Evolutionary conservation across 306 rosid genomes (phyloP).

Genomic region (Begonia loranthoides): DNA sequence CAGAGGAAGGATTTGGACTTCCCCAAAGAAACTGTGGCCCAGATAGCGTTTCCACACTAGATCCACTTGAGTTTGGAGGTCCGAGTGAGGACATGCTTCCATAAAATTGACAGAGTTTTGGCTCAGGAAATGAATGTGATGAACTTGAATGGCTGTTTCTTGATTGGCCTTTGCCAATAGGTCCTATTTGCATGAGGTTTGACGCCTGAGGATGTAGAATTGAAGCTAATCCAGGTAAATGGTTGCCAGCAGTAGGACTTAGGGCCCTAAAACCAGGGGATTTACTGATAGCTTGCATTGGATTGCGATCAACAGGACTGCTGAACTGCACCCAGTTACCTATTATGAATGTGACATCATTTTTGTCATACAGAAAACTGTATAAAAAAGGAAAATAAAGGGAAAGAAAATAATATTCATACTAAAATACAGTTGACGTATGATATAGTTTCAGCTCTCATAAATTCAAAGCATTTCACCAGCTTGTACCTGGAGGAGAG

Average conservation of each 20-base stretch:
- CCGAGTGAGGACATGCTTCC: conserved; percentile 46
- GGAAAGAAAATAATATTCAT: too few species aligned
- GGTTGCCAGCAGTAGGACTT: conserved; percentile 55
- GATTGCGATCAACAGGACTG: conserved; percentile 67
- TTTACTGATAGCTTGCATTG: conserved; percentile 44
- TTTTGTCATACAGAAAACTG: too few species aligned
- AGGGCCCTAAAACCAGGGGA: conserved; percentile 56
- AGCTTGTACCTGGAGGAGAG: conserved; percentile 74
- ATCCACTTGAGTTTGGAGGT: conserved; percentile 39
- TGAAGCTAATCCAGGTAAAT: conserved; percentile 72
- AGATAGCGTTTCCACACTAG: conserved; percentile 64
- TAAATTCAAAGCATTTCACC: background rate
- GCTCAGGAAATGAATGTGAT: conserved; percentile 56
- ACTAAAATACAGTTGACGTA: too few species aligned
- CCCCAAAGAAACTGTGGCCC: conserved; percentile 99
- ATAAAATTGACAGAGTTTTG: conserved; percentile 44
- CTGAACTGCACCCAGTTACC: conserved; percentile 75
- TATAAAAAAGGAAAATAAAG: too few species aligned
- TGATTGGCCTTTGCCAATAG: conserved; percentile 82
- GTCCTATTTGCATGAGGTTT: conserved; percentile 60
- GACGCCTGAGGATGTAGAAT: conserved; percentile 61
- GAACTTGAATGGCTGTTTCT: conserved; percentile 37
- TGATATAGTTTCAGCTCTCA: too few species aligned
- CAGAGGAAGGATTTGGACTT: conserved; percentile 59
- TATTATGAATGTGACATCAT: too few species aligned